Percentiles rank a stretch among this genome's conserved stretches.
Evolutionary conservation across 2,329 filamentous ascomycete species (phyloP).

Genomic region (Arthrobotrys musiformis): DNA sequence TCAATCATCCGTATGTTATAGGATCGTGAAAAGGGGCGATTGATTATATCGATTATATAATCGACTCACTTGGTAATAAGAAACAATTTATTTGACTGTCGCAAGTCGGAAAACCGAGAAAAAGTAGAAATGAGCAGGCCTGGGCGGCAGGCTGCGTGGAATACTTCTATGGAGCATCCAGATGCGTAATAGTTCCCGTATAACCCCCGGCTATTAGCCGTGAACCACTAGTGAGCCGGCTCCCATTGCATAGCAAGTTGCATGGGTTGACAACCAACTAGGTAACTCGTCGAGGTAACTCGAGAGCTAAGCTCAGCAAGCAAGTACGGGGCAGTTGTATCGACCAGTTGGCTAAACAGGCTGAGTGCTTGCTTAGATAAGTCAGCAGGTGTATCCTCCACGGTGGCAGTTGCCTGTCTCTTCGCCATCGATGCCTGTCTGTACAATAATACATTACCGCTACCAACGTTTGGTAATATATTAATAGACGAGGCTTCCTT

Average conservation of each 20-base stretch:
- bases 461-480: too few relatives aligned
- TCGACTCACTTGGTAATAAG: too few relatives aligned
- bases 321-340: too few relatives aligned
- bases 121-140: neutral
- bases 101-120: neutral
- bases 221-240: too few relatives aligned
- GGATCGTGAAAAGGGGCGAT: neutral
- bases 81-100: neutral
- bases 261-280: neutral
- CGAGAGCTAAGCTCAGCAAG: too few relatives aligned
- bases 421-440: too few relatives aligned
- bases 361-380: too few relatives aligned
- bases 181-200: conserved; percentile 7
- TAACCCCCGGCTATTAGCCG: neutral
- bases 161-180: neutral
- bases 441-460: too few relatives aligned
- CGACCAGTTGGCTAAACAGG: too few relatives aligned
- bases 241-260: too few relatives aligned
- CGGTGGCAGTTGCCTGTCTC: neutral
- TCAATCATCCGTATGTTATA: too few relatives aligned
- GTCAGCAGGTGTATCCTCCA: neutral
- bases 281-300: too few relatives aligned
- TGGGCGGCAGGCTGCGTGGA: neutral
- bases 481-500: neutral
- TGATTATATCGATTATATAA: neutral